phyloP scores from a whole-genome alignment of 169 alveolate genomes.

The Cyclospora cayetanensis region DNA sequence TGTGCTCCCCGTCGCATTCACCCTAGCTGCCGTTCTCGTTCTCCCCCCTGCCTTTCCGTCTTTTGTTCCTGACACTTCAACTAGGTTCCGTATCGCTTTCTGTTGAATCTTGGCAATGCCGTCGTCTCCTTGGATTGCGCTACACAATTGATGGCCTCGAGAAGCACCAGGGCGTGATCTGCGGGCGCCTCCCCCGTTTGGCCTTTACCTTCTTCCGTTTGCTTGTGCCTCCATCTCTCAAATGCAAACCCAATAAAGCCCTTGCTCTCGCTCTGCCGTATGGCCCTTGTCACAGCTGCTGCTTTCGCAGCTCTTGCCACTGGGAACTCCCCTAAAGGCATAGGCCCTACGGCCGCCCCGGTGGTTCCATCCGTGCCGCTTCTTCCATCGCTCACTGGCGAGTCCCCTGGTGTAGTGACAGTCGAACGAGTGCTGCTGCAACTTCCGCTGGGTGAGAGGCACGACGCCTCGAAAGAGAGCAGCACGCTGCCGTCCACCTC shows the following conservation, averaged over 20 bases:
- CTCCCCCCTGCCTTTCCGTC: no score
- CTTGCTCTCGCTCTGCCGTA: neutral
- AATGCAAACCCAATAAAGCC: conserved; percentile 55
- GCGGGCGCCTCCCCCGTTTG: no score
- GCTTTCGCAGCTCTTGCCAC: neutral
- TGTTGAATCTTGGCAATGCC: conserved; percentile 19
- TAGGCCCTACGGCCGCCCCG: no score
- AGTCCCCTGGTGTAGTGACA: conserved; percentile 32
- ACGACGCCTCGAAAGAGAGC: neutral
- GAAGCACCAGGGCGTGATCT: conserved; percentile 13
- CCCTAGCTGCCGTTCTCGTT: no score
- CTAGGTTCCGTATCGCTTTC: conserved; percentile 46
- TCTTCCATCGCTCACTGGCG: conserved; percentile 2
- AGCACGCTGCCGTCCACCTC: neutral
- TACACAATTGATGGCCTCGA: neutral
- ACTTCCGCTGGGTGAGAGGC: neutral
- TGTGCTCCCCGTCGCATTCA: no score
- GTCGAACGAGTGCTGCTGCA: conserved; percentile 50
- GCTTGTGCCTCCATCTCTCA: no score
- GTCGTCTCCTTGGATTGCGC: neutral
- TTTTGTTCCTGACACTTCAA: no score
- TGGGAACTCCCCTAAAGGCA: no score
- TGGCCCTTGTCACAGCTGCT: neutral
- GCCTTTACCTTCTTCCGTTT: no score
- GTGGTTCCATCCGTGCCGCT: neutral